Evolutionary conservation across 2,329 filamentous ascomycete species (phyloP).

Genomic region (Epichloe glyceriae): DNA sequence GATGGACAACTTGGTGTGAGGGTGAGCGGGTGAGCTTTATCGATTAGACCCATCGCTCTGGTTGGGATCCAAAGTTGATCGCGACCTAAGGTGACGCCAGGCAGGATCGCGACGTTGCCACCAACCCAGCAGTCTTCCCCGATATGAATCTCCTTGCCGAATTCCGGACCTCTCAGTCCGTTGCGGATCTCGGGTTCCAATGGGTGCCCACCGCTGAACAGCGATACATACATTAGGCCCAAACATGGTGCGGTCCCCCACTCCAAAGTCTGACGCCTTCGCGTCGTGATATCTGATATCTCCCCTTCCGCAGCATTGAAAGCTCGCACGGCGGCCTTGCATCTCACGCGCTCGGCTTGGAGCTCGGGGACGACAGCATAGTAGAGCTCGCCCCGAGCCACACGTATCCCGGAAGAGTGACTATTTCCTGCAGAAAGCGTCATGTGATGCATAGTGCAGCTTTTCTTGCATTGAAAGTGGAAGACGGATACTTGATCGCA

Average conservation of each 20-base stretch:
- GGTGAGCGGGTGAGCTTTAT: neutral
- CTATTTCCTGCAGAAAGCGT: no score
- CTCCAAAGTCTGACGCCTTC: constrained; percentile 6
- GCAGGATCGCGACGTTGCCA: constrained; percentile 56
- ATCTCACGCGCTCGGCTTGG: constrained; percentile 1
- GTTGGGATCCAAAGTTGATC: constrained; percentile 17
- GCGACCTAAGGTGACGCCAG: constrained; percentile 65
- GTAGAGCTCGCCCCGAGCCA: constrained; percentile 6
- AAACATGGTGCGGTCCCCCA: constrained; percentile 60
- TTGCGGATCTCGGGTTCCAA: constrained; percentile 62
- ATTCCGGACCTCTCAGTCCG: constrained; percentile 62
- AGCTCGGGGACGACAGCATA: constrained; percentile 4
- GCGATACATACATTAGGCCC: constrained; percentile 67
- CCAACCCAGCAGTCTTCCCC: constrained; percentile 75
- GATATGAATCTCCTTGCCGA: constrained; percentile 59
- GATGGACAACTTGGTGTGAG: no score
- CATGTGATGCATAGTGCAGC: no score
- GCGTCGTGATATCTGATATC: constrained; percentile 3
- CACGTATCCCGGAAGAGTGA: neutral
- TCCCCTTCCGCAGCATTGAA: constrained; percentile 3
- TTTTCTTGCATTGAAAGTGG: no score
- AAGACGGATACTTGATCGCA: no score
- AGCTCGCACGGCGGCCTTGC: constrained; percentile 2
- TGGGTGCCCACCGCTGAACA: constrained; percentile 67
- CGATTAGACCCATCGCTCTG: neutral